These are phyloP conservation scores for Wickerhamiella nectarea DNA, from an alignment of 805 yeast genomes.

Conservation along the genomic window DNA sequence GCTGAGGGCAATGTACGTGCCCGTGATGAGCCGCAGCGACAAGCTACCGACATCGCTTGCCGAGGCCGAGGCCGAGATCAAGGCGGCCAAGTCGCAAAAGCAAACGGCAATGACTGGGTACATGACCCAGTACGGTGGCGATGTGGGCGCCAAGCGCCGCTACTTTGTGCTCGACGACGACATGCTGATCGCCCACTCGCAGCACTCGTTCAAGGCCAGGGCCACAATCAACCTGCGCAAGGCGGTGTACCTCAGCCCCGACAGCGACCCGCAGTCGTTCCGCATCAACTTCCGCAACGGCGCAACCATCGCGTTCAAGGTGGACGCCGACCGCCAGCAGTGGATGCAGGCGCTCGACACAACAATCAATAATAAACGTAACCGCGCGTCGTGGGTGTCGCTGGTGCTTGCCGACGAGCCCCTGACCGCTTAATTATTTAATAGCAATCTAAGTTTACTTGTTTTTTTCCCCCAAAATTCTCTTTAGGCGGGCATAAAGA, in stretches of 20 bases:
- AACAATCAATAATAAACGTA: slow-evolving; percentile 7
- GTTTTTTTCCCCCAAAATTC: background rate
- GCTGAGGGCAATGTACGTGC: slow-evolving; percentile 44
- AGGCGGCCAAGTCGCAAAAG: slow-evolving; percentile 22
- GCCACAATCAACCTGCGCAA: slow-evolving; percentile 65
- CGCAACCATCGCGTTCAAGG: slow-evolving; percentile 60
- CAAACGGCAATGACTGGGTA: slow-evolving; percentile 41
- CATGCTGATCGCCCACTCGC: slow-evolving; percentile 64
- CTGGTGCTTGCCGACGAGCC: slow-evolving; percentile 5
- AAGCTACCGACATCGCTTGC: slow-evolving; percentile 44
- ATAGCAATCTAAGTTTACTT: background rate
- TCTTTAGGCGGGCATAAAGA: no score
- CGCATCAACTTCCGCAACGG: slow-evolving; percentile 43
- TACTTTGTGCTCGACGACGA: slow-evolving; percentile 62
- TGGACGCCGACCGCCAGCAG: slow-evolving; percentile 42
- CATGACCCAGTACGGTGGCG: slow-evolving; percentile 86
- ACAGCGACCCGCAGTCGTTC: slow-evolving; percentile 21
- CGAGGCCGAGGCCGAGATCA: slow-evolving; percentile 26
- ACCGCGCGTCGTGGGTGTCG: slow-evolving; percentile 10
- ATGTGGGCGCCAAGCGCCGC: slow-evolving; percentile 62
- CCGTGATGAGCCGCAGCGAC: slow-evolving; percentile 38
- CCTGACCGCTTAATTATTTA: background rate
- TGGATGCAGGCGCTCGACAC: slow-evolving; percentile 38
- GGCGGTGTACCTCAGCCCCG: slow-evolving; percentile 38
- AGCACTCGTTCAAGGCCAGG: slow-evolving; percentile 49